phyloP scores from a whole-genome alignment of 495 filamentous ascomycete genomes.

The Hypoxylon trugodes region DNA sequence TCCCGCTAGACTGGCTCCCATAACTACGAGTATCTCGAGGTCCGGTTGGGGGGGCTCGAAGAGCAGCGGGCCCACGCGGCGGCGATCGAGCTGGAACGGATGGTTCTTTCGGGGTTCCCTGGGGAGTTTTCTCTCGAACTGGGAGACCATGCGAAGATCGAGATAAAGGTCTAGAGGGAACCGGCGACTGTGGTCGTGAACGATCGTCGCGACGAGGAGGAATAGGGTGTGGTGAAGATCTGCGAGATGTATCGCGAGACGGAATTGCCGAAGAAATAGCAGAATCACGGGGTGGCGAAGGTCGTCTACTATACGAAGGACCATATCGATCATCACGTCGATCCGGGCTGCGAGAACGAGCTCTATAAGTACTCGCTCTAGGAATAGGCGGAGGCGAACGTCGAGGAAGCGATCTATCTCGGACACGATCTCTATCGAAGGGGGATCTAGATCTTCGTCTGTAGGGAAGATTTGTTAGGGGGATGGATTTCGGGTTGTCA shows the following conservation, averaged over 20 bases:
- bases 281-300: slow-evolving; percentile 53
- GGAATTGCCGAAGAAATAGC: slow-evolving; percentile 53
- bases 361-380: slow-evolving; percentile 50
- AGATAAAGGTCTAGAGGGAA: slow-evolving; percentile 44
- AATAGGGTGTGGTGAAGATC: slow-evolving; percentile 53
- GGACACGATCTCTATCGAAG: slow-evolving; percentile 52
- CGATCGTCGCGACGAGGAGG: slow-evolving; percentile 53
- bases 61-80: slow-evolving; percentile 57
- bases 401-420: slow-evolving; percentile 51
- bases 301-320: slow-evolving; percentile 49
- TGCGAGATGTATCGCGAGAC: slow-evolving; percentile 53
- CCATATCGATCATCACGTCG: slow-evolving; percentile 56
- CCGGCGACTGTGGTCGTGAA: slow-evolving; percentile 51
- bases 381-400: slow-evolving; percentile 47
- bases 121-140: slow-evolving; percentile 42
- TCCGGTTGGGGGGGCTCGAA: slow-evolving; percentile 56
- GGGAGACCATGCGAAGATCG: slow-evolving; percentile 36
- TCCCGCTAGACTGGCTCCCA: slow-evolving; percentile 42
- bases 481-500: slow-evolving; percentile 36
- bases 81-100: slow-evolving; percentile 48
- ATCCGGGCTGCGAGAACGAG: slow-evolving; percentile 53
- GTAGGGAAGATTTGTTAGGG: slow-evolving; percentile 39
- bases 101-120: slow-evolving; percentile 38
- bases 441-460: slow-evolving; percentile 60
- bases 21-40: slow-evolving; percentile 52